Base-by-base conservation (phyloP, 2,329 filamentous ascomycete genomes). In the Aotearoamyces nothofagi region DNA sequence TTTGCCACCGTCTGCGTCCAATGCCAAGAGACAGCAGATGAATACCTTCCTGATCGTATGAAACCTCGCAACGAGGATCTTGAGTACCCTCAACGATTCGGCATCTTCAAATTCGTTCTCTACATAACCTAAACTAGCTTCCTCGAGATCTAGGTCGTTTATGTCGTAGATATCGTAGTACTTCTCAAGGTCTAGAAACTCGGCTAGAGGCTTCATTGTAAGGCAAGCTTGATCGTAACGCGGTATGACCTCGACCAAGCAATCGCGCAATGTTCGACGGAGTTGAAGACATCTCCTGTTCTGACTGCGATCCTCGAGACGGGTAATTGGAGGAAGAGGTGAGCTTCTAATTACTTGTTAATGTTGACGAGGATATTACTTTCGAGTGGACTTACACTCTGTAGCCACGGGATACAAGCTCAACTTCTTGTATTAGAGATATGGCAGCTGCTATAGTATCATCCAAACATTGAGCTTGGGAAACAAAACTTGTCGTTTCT, bases 161-260 rank as follows among this genome's bases (percentile, higher is more conserved):
- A 87, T 71, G 39, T 86, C 80, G 47, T 87, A 86, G 35, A 87
- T 78, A 46, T 96, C 87, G 44, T 90, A 80, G 49, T 93, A 92
- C 53, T 84, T 90, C 42, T 92, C 83, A 24, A 98, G 57, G 45
- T 93, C 81, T 27, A 78, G 68, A 44, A 79, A 70, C 48, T 86
- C 75, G 2, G 86, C 72, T 31, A 92, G 71, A 1, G 67, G 68
- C 46, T 76, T 76, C 12, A 96, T 60, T 3, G 63, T 62, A 22
- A 64, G 60, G 37, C 75, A 78, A 9, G 78, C 73, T 39, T 80
- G 69, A 30, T 75, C 69, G 44, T 86, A 84, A 13, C 69, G 67
- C 24, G 74, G 66, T 22, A 93, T 70, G 29, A 79, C 66, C 9
- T 76, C 68, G 22, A 65, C 65, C 36, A 92, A 71, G 34, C 72